Conservation (phyloP, 1,284 basidiomycete species). For the Gomphus bonarii region DNA sequence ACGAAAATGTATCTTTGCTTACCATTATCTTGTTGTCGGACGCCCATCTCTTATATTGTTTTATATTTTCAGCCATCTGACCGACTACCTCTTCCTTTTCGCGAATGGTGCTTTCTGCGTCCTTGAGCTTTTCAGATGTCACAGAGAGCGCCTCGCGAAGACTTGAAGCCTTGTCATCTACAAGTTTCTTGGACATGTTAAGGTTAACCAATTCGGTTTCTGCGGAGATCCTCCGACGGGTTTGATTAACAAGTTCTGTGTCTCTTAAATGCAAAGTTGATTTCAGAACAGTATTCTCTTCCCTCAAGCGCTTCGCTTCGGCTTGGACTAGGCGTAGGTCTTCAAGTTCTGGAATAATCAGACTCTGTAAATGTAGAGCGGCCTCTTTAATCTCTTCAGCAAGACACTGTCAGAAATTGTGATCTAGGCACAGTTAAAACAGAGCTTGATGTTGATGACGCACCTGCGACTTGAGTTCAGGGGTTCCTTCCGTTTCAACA, state of each 20-base stretch:
- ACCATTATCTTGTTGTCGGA: constrained; percentile 3
- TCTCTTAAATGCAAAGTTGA: not conserved
- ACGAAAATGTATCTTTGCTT: not conserved
- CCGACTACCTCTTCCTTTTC: not conserved
- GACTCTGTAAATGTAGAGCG: not conserved
- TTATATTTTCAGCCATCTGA: not conserved
- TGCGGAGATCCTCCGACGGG: not conserved
- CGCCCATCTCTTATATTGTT: constrained; percentile 3
- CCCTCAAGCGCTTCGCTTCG: not conserved
- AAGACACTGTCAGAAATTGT: not conserved
- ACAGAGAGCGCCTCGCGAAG: not conserved
- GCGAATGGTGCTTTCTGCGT: not conserved
- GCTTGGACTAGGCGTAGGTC: not conserved
- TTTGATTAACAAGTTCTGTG: not conserved
- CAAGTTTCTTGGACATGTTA: constrained; percentile 1
- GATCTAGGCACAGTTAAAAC: not conserved
- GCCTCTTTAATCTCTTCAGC: constrained; percentile 1
- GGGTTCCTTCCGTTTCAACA: not conserved
- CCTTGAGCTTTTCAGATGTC: not conserved
- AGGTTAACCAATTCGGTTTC: constrained; percentile 1
- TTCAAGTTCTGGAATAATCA: constrained; percentile 4
- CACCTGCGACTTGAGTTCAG: constrained; percentile 2
- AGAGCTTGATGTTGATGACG: not conserved
- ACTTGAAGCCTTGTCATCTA: not conserved
- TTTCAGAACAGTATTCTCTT: not conserved